A percentile compares a stretch with the other conserved stretches of the same genome.
Evolutionary conservation across 1,284 basidiomycete species (phyloP).

Genomic region (Phellinidium pouzarii): DNA sequence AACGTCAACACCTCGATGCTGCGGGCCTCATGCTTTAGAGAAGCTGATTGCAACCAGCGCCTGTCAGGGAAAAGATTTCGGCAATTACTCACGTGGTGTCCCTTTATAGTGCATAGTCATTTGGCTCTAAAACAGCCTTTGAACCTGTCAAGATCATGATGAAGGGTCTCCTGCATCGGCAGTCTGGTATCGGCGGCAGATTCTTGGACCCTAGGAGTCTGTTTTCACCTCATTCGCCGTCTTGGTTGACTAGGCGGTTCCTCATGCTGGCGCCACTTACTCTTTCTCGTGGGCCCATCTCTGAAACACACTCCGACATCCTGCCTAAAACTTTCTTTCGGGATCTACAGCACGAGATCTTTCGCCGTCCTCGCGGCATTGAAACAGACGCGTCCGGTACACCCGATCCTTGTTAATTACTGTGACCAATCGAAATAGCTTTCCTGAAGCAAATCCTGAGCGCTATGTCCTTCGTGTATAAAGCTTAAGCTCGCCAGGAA

Average conservation of each 20-base stretch:
- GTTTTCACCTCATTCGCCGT: constrained; percentile 4
- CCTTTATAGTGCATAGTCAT: neutral
- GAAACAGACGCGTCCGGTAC: constrained; percentile 10
- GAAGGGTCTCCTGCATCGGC: neutral
- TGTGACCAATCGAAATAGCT: constrained; percentile 6
- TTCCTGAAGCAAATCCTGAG: constrained; percentile 7
- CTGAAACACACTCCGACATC: constrained; percentile 14
- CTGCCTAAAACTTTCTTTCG: constrained; percentile 11
- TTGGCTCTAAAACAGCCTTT: neutral
- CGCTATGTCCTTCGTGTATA: constrained; percentile 12
- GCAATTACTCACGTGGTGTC: constrained; percentile 5
- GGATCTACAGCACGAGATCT: constrained; percentile 15
- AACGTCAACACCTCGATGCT: neutral
- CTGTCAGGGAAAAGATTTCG: constrained; percentile 13
- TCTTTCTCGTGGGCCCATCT: constrained; percentile 1
- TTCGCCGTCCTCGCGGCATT: constrained; percentile 10
- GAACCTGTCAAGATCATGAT: constrained; percentile 4
- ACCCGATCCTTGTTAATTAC: constrained; percentile 12
- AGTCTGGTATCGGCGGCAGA: too few relatives aligned
- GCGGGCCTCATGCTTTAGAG: constrained; percentile 5
- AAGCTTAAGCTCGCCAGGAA: neutral
- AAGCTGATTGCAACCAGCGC: constrained; percentile 3
- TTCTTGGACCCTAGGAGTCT: too few relatives aligned
- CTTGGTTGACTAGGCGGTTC: neutral
- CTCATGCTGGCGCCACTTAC: constrained; percentile 6